Conservation (phyloP, 768 basidiomycete genomes). For the Tricholomella constricta region DNA sequence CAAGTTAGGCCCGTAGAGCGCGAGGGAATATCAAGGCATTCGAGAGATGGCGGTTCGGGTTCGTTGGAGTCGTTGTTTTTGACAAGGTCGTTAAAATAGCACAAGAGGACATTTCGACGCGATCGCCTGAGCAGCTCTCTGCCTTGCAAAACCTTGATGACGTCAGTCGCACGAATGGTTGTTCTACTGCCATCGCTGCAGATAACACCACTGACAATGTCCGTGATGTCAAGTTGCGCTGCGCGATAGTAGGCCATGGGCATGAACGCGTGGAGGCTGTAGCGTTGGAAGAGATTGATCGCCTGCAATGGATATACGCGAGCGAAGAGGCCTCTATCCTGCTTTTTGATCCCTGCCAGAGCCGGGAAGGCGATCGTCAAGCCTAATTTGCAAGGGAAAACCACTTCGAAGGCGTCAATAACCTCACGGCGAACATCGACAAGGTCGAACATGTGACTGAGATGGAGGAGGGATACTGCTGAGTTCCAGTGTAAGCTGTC, state of each 20-base stretch:
- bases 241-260: constrained; percentile 27
- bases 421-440: constrained; percentile 5
- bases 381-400: constrained; percentile 11
- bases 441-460: constrained; percentile 13
- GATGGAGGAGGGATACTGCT: constrained; percentile 8
- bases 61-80: background rate
- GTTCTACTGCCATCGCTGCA: constrained; percentile 11
- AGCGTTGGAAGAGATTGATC: constrained; percentile 17
- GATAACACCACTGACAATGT: constrained; percentile 20
- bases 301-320: constrained; percentile 20
- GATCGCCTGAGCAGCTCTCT: constrained; percentile 17
- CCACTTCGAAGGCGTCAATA: constrained; percentile 8
- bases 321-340: constrained; percentile 9
- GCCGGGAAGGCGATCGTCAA: background rate
- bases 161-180: constrained; percentile 4
- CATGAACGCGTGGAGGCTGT: constrained; percentile 13
- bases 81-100: constrained; percentile 16
- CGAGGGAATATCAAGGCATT: constrained; percentile 2
- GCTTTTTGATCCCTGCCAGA: constrained; percentile 5
- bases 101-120: constrained; percentile 16
- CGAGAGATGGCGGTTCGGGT: background rate
- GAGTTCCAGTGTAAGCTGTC: constrained; percentile 8
- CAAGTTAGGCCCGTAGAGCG: constrained; percentile 8
- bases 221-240: constrained; percentile 20
- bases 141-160: constrained; percentile 15